A percentile compares a stretch with the other conserved stretches of the same genome.
phyloP scores from a whole-genome alignment of 768 basidiomycete species.

The Psilocybe sp. region DNA sequence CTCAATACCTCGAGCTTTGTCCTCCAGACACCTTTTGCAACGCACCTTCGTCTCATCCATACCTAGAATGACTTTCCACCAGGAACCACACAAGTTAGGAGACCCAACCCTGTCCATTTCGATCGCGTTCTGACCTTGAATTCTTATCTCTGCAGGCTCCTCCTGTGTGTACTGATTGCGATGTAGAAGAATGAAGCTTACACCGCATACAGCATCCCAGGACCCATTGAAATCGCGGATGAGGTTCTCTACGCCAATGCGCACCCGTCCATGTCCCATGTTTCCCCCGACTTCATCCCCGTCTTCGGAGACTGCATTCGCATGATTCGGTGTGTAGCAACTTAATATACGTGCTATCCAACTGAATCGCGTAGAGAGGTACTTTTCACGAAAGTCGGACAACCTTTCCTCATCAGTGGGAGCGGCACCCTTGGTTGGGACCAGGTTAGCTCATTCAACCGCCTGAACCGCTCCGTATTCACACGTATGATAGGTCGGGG shows the following conservation, averaged over 20 bases:
- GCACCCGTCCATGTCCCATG: conserved; percentile 85
- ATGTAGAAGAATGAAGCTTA: conserved; percentile 4
- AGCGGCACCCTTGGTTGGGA: conserved; percentile 98
- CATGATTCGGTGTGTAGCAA: conserved; percentile 61
- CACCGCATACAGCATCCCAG: conserved; percentile 46
- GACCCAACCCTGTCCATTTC: background rate
- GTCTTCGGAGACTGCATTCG: conserved; percentile 88
- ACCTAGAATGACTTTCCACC: conserved; percentile 15
- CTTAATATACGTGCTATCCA: background rate
- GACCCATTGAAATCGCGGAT: conserved; percentile 60
- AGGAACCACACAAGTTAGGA: conserved; percentile 38
- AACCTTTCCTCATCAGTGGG: conserved; percentile 93
- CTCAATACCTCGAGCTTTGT: conserved; percentile 9
- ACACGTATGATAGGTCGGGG: conserved; percentile 57
- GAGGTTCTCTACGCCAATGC: conserved; percentile 91
- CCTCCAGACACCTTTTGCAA: conserved; percentile 5
- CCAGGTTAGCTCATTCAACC: conserved; percentile 47
- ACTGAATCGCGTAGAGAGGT: conserved; percentile 50
- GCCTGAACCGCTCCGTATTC: background rate
- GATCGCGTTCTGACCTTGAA: conserved; percentile 6
- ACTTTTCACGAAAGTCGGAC: conserved; percentile 72
- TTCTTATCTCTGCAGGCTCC: conserved; percentile 33
- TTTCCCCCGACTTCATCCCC: conserved; percentile 83
- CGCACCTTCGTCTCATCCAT: conserved; percentile 3
- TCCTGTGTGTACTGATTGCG: conserved; percentile 38